A percentile compares a stretch with the other conserved stretches of the same genome.
Evolutionary conservation across 2,329 filamentous ascomycete genomes (phyloP).

Genomic region (Pseudogymnoascus sp.): DNA sequence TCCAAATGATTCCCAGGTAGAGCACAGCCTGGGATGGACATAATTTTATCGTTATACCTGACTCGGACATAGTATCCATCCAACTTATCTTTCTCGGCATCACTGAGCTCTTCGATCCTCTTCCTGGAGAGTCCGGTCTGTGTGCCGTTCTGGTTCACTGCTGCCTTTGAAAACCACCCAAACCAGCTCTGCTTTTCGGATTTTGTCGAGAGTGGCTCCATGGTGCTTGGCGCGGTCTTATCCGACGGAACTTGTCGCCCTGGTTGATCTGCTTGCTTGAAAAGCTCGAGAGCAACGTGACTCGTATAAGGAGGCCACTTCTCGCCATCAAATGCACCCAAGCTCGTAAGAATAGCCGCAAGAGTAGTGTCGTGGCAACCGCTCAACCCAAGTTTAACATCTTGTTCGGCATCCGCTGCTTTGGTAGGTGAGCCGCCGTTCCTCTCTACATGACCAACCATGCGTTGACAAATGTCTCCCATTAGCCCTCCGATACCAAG

Average conservation of each 20-base stretch:
- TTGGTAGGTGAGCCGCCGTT: constrained; percentile 37
- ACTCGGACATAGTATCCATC: constrained; percentile 80
- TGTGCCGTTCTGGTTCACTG: constrained; percentile 13
- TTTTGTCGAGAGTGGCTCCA: not conserved
- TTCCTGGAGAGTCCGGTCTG: constrained; percentile 53
- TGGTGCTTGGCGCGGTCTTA: not conserved
- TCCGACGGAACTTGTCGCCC: constrained; percentile 22
- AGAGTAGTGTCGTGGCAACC: constrained; percentile 94
- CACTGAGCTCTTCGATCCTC: constrained; percentile 46
- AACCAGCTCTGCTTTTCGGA: constrained; percentile 21
- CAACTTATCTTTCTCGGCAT: constrained; percentile 51
- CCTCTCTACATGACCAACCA: constrained; percentile 60
- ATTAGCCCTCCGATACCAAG: constrained; percentile 80
- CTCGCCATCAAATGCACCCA: constrained; percentile 68
- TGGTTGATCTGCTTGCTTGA: constrained; percentile 46
- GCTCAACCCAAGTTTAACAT: constrained; percentile 67
- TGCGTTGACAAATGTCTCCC: constrained; percentile 72
- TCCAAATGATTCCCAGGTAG: constrained; percentile 71
- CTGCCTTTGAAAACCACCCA: constrained; percentile 19
- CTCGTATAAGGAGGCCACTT: constrained; percentile 92
- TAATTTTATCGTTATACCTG: constrained; percentile 80
- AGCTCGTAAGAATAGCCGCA: constrained; percentile 65
- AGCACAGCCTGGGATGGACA: constrained; percentile 77
- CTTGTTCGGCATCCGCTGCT: constrained; percentile 40
- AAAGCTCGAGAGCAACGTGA: constrained; percentile 85